Base-by-base conservation (phyloP, 331 rosid species). In the Prunus yedoensis region DNA sequence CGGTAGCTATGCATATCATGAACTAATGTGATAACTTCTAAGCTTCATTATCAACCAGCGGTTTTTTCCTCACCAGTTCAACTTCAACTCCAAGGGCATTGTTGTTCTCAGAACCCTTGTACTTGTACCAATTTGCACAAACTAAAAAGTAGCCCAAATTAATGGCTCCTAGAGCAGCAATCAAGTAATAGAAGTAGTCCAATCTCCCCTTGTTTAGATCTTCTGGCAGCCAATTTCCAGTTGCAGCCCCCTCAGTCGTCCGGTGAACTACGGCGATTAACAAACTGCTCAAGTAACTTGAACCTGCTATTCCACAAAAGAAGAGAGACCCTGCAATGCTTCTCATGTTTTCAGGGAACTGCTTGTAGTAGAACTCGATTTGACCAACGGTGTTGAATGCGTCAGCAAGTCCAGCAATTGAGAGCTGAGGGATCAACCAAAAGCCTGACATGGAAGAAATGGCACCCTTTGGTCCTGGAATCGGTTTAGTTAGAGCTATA, bases 281-380 rank as follows among this genome's bases (percentile, higher is more conserved):
- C 8, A 89, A 79, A 57, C 86, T 77, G 77, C 93, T 87, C 62
- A 91, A 75, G 77, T 91, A 94, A 57, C 87, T 94, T 6, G 97
- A 86, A 45, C 83, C 73, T 3, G 97, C 98, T 18, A 83, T 2
- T 46, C 90, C 90, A 70, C 92, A 89, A 52, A 32, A 88, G 56
- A 69, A 90, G 4, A 94, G 51, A 30, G 97, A 85, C 35, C 94
- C 96, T 17, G 80, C 98, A 51, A 94, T 70, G 87, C 97, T 94
- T 75, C 94, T 91, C 98, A 94, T 94, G 75, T 91, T 90, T 82
- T 94, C 91, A 5, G 98, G 98, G 38, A 94, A 90, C 72, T 94
- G 97, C 81, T 88, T 94, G 80, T 91, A 90, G 89, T 88, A 91
- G 75, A 94, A 94, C 14, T 94, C 98, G 27, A 86, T 83, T 71